Conservation (phyloP, 345 rosid species). For the Cardamine occulta region DNA sequence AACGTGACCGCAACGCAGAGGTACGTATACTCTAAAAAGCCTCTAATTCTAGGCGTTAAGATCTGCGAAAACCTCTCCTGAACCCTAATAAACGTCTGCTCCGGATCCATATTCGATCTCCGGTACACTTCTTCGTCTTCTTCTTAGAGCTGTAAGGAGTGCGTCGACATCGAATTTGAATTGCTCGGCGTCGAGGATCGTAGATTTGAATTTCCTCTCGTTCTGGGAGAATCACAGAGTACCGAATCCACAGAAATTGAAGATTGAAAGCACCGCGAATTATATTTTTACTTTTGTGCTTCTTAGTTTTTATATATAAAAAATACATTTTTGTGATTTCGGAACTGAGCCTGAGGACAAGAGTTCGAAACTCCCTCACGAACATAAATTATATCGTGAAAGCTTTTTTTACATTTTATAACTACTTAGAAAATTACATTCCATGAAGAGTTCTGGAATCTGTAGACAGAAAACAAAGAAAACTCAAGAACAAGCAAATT, state of each 20-base stretch:
- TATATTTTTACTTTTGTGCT: not conserved
- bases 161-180: conserved; percentile 28
- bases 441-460: not conserved
- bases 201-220: not conserved
- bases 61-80: conserved; percentile 96
- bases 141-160: not conserved
- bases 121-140: conserved; percentile 26
- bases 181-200: not conserved
- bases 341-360: not conserved
- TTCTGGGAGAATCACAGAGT: not conserved
- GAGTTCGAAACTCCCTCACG: not conserved
- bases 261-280: conserved; percentile 8
- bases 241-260: not conserved
- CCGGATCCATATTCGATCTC: conserved; percentile 78
- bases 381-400: no score
- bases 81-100: conserved; percentile 92
- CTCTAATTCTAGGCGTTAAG: conserved; percentile 77
- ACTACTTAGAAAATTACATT: not conserved
- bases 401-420: not conserved
- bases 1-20: conserved; percentile 79
- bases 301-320: no score
- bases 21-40: conserved; percentile 76
- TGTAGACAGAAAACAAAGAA: not conserved
- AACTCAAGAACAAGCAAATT: not conserved
- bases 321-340: no score